These are phyloP conservation scores for Arctium lappa DNA, from an alignment of 129 eudicot species.

Conservation along the genomic window DNA sequence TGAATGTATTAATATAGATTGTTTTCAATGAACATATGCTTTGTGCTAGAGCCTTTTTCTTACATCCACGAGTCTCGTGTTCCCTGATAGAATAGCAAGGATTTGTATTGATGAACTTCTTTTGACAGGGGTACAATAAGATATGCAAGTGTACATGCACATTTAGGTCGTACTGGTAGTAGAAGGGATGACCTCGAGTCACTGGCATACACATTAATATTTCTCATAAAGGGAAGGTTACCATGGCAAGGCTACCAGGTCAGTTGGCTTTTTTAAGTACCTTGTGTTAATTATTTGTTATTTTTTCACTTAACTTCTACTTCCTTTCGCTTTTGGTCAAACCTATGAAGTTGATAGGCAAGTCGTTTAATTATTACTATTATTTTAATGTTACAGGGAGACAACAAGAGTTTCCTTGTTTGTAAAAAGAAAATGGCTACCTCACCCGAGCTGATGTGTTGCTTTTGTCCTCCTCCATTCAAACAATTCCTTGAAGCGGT, in stretches of 20 bases:
- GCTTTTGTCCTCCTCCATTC: constrained; percentile 42
- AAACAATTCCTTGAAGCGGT: constrained; percentile 44
- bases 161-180: constrained; percentile 99
- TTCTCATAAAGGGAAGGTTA: constrained; percentile 89
- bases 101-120: neutral
- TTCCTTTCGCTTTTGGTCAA: neutral
- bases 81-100: neutral
- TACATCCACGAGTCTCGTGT: neutral
- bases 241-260: constrained; percentile 99
- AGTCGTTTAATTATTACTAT: neutral
- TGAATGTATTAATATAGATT: neutral
- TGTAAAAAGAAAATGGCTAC: constrained; percentile 62
- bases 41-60: neutral
- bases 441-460: constrained; percentile 51
- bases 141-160: constrained; percentile 99
- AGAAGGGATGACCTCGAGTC: constrained; percentile 99
- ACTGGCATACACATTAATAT: constrained; percentile 92
- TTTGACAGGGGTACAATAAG: constrained; percentile 89
- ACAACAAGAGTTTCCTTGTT: constrained; percentile 56
- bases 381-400: constrained; percentile 41
- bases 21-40: neutral
- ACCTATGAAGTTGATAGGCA: neutral
- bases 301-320: neutral
- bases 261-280: constrained; percentile 4
- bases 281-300: neutral